Evolutionary conservation across 768 basidiomycete genomes (phyloP), one percentile per base, ranked within the genome.

Genomic region (Pulveroboletus sp.): DNA sequence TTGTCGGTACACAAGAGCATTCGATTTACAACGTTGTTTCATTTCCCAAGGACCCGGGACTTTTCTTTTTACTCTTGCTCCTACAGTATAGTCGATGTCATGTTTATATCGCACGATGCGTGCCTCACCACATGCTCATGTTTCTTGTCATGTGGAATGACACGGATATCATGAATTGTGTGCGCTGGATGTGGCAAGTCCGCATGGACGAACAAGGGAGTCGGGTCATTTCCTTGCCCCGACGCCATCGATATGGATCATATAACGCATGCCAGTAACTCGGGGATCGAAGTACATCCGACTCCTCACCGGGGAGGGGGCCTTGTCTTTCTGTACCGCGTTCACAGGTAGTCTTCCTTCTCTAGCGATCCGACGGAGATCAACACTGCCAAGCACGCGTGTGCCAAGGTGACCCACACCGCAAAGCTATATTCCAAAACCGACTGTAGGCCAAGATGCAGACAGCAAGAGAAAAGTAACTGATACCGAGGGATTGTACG

Each of bases 401-500:
- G 17, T 17, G 30, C 7, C 27, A 28, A 11, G 27, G 6, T n/a
- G 33, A 35, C 44, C 32, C 43, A 45, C 32, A 15, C 18, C 8
- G 5, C 24, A n/a, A n/a, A 35, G 21, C 27, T 13, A 45, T 8
- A 6, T 31, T 33, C 32, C 32, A 33, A 33, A 6, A 5, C 32
- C 32, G 32, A 33, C 10, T 8, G 18, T 18, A 37, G n/a, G 24
- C n/a, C 9, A 8, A 30, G 35, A 21, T 4, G 9, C 11, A 14
- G 14, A 33, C n/a, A 41, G 13, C 26, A 7, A 37, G 9, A 37
- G 8, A 52, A 45, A 42, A 42, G 30, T 17, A 43, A 45, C 51
- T 30, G 35, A 56, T 53, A 53, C 44, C 36, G 41, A 40, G 31
- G 33, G 44, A 31, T 46, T 46, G 14, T 48, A 49, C 39, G 53